Evolutionary conservation across 805 yeast genomes (phyloP).

Genomic region (Blastobotrys chiropterorum): DNA sequence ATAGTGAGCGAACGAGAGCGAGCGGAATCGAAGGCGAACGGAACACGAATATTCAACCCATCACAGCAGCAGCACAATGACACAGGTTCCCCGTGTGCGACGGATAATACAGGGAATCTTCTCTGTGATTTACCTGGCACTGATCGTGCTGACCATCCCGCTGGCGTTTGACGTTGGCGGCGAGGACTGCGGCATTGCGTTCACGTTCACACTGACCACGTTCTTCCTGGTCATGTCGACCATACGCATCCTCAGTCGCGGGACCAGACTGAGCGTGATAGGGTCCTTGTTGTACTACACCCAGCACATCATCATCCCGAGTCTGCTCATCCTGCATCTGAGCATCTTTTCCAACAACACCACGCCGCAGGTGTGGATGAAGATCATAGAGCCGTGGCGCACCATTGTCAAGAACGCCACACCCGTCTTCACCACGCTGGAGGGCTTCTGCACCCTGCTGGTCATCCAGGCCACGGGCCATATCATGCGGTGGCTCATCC

Average conservation of each 20-base stretch:
- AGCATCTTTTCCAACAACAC: constrained; percentile 27
- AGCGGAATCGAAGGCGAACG: background rate
- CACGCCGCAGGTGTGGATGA: constrained; percentile 25
- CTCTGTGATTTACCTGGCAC: constrained; percentile 47
- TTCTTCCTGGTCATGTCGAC: constrained; percentile 71
- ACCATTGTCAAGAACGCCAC: constrained; percentile 70
- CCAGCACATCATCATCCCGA: constrained; percentile 80
- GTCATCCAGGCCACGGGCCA: constrained; percentile 93
- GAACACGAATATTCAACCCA: background rate
- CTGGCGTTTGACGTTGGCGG: constrained; percentile 94
- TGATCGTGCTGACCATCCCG: constrained; percentile 79
- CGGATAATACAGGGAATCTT: constrained; percentile 14
- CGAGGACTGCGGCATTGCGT: constrained; percentile 79
- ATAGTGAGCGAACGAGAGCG: no score
- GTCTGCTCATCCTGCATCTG: constrained; percentile 56
- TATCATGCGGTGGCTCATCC: constrained; percentile 62
- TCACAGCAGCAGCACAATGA: background rate
- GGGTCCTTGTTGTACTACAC: constrained; percentile 52
- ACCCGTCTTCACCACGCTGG: constrained; percentile 80
- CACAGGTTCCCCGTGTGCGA: background rate
- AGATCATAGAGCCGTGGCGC: constrained; percentile 61
- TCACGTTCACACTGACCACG: constrained; percentile 63
- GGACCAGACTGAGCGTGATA: constrained; percentile 32
- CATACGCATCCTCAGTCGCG: constrained; percentile 46
- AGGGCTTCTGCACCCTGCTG: constrained; percentile 87